phyloP scores from a whole-genome alignment of 768 basidiomycete genomes.

The Auricularia cornea region DNA sequence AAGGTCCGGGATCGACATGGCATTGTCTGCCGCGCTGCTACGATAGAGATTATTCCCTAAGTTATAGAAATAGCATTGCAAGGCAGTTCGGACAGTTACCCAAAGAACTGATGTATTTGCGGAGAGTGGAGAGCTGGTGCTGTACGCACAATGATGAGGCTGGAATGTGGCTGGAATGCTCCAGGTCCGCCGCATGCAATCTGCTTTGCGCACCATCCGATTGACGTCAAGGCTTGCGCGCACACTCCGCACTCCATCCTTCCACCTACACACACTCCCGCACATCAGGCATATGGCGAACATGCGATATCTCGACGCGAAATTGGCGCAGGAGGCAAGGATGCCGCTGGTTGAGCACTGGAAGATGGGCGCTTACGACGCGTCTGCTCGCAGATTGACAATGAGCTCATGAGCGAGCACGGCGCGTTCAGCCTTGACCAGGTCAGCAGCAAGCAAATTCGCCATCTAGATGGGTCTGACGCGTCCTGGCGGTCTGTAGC shows the following conservation, averaged over 20 bases:
- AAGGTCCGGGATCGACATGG: constrained; percentile 58
- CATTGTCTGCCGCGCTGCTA: constrained; percentile 44
- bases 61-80: too few relatives aligned
- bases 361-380: background rate
- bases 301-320: constrained; percentile 59
- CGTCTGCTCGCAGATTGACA: constrained; percentile 65
- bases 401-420: constrained; percentile 80
- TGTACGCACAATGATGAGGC: too few relatives aligned
- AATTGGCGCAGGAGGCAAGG: constrained; percentile 66
- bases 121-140: too few relatives aligned
- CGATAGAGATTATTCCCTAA: constrained; percentile 25
- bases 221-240: background rate
- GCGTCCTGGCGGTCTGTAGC: constrained; percentile 30
- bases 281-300: constrained; percentile 28
- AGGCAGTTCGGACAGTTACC: too few relatives aligned
- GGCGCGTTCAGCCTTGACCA: constrained; percentile 95
- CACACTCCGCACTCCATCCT: background rate
- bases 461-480: background rate
- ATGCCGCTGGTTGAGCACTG: background rate
- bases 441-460: constrained; percentile 35
- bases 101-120: too few relatives aligned
- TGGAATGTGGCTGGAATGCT: too few relatives aligned
- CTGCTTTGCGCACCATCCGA: background rate
- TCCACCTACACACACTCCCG: background rate
- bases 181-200: too few relatives aligned